Evolutionary conservation across 1,139 yeast species (phyloP).

Genomic region (Hansenula lynferdii): DNA sequence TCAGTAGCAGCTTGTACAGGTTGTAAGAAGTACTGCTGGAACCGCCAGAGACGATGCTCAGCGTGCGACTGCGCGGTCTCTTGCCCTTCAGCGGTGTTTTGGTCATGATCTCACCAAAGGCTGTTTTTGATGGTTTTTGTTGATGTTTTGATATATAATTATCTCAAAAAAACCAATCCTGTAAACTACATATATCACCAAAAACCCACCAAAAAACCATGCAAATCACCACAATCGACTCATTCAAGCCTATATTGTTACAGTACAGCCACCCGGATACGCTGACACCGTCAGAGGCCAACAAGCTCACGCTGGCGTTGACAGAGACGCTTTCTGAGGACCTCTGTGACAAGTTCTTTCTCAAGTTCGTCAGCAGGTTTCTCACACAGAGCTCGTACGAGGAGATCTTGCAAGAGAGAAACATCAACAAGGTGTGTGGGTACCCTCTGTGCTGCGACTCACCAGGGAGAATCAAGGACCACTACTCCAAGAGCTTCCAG

Average conservation of each 20-base stretch:
- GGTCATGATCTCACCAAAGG: neutral
- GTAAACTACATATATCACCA: neutral
- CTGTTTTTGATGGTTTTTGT: neutral
- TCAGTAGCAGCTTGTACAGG: conserved; percentile 29
- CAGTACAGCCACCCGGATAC: conserved; percentile 13
- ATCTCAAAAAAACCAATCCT: too few relatives aligned
- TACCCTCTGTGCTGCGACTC: conserved; percentile 65
- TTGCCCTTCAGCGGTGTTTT: neutral
- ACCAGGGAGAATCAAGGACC: conserved; percentile 35
- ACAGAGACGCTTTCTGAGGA: conserved; percentile 56
- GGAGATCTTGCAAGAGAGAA: conserved; percentile 76
- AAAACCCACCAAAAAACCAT: conserved; percentile 2
- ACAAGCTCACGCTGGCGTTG: conserved; percentile 44
- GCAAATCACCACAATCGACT: conserved; percentile 13
- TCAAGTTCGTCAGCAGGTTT: conserved; percentile 65
- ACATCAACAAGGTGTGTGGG: conserved; percentile 78
- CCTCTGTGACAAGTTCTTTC: conserved; percentile 47
- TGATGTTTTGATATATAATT: neutral
- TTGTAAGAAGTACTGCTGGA: conserved; percentile 13
- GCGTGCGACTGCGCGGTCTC: conserved; percentile 1
- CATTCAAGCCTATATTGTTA: conserved; percentile 8
- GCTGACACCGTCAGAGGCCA: conserved; percentile 53
- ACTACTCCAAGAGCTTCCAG: conserved; percentile 28
- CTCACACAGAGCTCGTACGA: conserved; percentile 66
- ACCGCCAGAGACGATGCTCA: neutral